Percentiles rank a stretch among this genome's conserved stretches.
Evolutionary conservation across 257 asterid species (phyloP).

Genomic region (Solanum infundibuliforme): DNA sequence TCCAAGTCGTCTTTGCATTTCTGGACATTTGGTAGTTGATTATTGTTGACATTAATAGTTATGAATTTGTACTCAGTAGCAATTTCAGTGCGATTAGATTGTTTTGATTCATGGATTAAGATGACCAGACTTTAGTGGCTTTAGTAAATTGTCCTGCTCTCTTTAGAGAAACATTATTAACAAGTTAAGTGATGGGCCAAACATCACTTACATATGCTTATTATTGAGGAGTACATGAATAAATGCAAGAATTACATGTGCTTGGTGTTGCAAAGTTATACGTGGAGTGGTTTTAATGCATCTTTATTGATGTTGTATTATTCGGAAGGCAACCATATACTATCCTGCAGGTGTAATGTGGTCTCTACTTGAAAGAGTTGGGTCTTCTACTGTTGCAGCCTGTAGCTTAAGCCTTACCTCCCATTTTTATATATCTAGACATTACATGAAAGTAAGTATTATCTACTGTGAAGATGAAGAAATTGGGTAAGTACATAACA

Average conservation of each 20-base stretch:
- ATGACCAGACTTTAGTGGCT: background rate
- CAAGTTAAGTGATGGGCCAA: background rate
- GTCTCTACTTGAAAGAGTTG: background rate
- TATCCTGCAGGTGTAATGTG: background rate
- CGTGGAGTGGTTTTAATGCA: background rate
- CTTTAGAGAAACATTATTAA: background rate
- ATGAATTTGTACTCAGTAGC: background rate
- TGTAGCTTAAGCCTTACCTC: background rate
- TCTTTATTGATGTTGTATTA: background rate
- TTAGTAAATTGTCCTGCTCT: background rate
- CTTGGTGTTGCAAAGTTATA: background rate
- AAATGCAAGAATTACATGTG: background rate
- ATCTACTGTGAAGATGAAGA: background rate
- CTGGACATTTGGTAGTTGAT: background rate
- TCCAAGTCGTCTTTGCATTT: background rate
- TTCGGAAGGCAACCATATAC: background rate
- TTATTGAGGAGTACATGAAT: background rate
- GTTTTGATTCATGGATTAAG: background rate
- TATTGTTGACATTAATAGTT: background rate
- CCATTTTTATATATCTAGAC: background rate
- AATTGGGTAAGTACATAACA: background rate
- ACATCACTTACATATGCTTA: background rate
- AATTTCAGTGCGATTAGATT: background rate
- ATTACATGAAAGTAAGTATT: background rate
- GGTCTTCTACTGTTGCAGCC: background rate